Conservation (phyloP, 352 stramenopile genomes). For the Aphanomyces stellatus region DNA sequence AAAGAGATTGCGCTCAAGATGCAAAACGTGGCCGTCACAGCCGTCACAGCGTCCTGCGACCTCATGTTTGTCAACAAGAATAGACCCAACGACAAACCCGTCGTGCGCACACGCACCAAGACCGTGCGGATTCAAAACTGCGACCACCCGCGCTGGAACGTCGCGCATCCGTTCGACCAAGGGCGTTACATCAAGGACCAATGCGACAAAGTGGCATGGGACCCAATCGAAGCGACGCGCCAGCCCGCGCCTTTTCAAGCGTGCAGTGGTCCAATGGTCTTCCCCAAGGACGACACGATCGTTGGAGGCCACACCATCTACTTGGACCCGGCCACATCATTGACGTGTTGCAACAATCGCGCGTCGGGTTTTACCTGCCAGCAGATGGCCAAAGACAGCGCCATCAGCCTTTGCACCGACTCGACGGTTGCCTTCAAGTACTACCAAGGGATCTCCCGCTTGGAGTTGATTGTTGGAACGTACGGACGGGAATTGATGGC, state of each 20-base stretch:
- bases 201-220: not conserved
- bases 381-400: not conserved
- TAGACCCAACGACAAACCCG: not conserved
- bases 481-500: too few species aligned
- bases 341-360: not conserved
- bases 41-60: not conserved
- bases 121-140: conserved; percentile 1
- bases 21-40: not conserved
- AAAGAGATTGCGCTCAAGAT: not conserved
- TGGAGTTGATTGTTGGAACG: too few species aligned
- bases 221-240: not conserved
- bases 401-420: not conserved
- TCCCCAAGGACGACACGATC: not conserved
- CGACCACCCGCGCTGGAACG: not conserved
- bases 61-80: not conserved
- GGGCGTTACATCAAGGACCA: not conserved
- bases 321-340: not conserved
- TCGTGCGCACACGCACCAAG: not conserved
- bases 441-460: not conserved
- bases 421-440: not conserved
- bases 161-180: not conserved
- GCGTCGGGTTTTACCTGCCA: not conserved
- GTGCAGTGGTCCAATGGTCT: not conserved
- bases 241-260: not conserved
- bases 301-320: too few species aligned